Base-by-base conservation (phyloP, 129 eudicot species). In the Logfia minima region DNA sequence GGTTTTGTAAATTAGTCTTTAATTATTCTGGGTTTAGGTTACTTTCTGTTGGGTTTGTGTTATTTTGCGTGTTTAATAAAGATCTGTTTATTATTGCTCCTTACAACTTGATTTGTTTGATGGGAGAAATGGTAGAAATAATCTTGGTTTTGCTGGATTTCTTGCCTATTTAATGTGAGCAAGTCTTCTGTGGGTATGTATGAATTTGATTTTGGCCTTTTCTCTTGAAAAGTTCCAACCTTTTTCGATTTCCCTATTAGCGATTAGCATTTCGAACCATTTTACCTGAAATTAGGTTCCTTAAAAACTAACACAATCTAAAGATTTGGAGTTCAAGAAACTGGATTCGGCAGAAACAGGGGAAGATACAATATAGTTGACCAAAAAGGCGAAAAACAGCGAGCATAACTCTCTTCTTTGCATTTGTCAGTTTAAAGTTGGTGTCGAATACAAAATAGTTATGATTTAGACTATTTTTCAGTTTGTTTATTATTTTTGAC, bases 81-180 rank as follows among this genome's bases (percentile, higher is more conserved):
- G 74, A 51, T 79, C 65, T 72, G 73, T 34, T 53, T 39, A 64
- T 21, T 72, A 67, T 72, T 79, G 37, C 7, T 23, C 51, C 48
- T 19, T 78, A 59, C 10, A 59, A 18, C 48, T 56, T 78, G 61
- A 69, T 70, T 78, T 78, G 51, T 6, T 39, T 26, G 59, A 17
- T 59, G 39, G 35, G 28, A 70, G 37, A 16, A 52, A 26, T 22
- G 56, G 26, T 51, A 24, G 56, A 58, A 34, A 58, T 17, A n/a
- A 32, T 55, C 17, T 34, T 16, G 29, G 32, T 41, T 41, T 79
- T 79, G 67, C 17, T 71, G 53, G 66, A 72, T 35, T 48, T 52
- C 56, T 37, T 17, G 14, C 64, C 61, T 41, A 61, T 41, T 70
- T 31, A 19, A 37, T 55, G 75, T 28, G 16, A 39, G 16, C n/a